Evolutionary conservation across 176 grass and related monocot species (phyloP).

Genomic region (Lolium rigidum): DNA sequence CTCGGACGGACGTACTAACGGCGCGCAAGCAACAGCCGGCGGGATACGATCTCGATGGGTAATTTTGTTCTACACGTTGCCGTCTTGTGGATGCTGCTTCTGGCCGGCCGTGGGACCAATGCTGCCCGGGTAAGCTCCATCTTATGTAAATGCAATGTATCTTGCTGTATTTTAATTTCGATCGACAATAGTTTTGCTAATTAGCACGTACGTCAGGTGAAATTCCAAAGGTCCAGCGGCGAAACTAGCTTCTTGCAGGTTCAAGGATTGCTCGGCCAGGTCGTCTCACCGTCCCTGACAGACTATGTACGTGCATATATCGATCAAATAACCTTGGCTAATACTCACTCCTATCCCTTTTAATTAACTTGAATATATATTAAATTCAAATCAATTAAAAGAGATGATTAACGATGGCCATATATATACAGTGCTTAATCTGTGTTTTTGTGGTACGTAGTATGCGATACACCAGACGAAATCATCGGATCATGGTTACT

Average conservation of each 20-base stretch:
- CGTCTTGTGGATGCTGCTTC: not conserved
- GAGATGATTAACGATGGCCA: no score
- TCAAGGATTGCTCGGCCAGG: not conserved
- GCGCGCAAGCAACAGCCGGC: not conserved
- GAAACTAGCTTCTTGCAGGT: not conserved
- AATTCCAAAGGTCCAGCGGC: not conserved
- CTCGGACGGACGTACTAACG: not conserved
- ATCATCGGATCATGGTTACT: not conserved
- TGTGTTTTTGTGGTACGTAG: not conserved
- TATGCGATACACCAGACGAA: not conserved
- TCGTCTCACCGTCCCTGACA: not conserved
- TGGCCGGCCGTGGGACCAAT: not conserved
- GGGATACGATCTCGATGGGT: not conserved
- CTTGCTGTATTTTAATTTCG: not conserved
- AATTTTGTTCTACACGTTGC: not conserved
- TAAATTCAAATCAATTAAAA: no score
- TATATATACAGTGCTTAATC: no score
- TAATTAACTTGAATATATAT: no score
- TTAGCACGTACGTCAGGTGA: not conserved
- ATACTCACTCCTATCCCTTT: no score
- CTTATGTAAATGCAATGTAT: not conserved
- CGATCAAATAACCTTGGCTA: no score
- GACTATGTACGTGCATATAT: not conserved
- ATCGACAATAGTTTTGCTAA: not conserved
- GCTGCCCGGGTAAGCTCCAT: slow-evolving; percentile 1